These are phyloP conservation scores for Chalciporus sp. DNA, from an alignment of 1,284 basidiomycete species.

Conservation along the genomic window DNA sequence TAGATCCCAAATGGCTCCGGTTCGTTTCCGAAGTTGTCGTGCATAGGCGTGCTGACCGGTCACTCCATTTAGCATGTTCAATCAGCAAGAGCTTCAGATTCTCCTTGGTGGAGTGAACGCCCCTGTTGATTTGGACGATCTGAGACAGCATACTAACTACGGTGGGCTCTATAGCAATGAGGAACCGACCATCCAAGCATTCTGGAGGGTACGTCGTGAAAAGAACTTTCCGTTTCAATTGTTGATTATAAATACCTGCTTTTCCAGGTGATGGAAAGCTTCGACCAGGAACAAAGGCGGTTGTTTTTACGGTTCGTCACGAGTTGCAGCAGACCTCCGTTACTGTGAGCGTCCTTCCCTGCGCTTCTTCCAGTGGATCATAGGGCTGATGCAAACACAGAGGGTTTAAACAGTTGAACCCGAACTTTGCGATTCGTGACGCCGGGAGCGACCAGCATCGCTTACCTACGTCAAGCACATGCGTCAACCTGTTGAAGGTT, in stretches of 20 bases:
- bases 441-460: slow-evolving; percentile 73
- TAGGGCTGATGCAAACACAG: slow-evolving; percentile 35
- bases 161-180: slow-evolving; percentile 75
- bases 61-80: slow-evolving; percentile 78
- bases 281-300: slow-evolving; percentile 72
- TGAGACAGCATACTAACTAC: slow-evolving; percentile 75
- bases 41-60: slow-evolving; percentile 16
- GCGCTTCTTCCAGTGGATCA: neutral
- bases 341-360: slow-evolving; percentile 55
- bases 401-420: slow-evolving; percentile 87
- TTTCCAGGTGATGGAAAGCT: slow-evolving; percentile 67
- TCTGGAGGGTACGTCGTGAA: slow-evolving; percentile 66
- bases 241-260: neutral
- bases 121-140: slow-evolving; percentile 81
- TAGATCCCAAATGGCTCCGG: slow-evolving; percentile 89
- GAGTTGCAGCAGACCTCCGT: slow-evolving; percentile 85
- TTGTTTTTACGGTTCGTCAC: slow-evolving; percentile 87
- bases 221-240: neutral
- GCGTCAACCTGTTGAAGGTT: slow-evolving; percentile 86
- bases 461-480: slow-evolving; percentile 82
- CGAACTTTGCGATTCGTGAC: slow-evolving; percentile 84
- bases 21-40: no score
- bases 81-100: slow-evolving; percentile 89
- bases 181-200: slow-evolving; percentile 69
- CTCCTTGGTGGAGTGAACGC: slow-evolving; percentile 83